Percentiles rank a stretch among this genome's conserved stretches.
These are phyloP conservation scores for Cyberlindnera americana DNA, from an alignment of 805 yeast species.

Conservation along the genomic window DNA sequence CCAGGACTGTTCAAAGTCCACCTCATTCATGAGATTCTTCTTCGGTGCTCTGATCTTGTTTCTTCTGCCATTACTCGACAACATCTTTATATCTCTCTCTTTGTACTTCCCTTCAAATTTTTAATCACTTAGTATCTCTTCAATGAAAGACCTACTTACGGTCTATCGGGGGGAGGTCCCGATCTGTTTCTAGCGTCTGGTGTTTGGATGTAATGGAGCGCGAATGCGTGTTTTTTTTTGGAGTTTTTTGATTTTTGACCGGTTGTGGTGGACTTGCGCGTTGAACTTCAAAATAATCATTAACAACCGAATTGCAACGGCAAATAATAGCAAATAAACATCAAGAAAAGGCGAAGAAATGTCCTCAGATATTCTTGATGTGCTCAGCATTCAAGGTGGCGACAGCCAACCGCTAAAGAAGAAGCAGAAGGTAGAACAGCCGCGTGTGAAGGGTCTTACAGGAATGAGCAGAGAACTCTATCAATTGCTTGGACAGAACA, in stretches of 20 bases:
- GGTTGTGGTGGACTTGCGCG: too few relatives aligned
- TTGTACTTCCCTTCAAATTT: too few relatives aligned
- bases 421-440: constrained; percentile 30
- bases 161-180: neutral
- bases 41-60: constrained; percentile 64
- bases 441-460: constrained; percentile 31
- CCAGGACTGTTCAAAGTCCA: constrained; percentile 71
- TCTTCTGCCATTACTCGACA: constrained; percentile 38
- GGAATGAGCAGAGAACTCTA: constrained; percentile 91
- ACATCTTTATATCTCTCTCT: constrained; percentile 5
- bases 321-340: neutral
- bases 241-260: too few relatives aligned
- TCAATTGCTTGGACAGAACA: constrained; percentile 83
- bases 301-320: neutral
- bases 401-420: constrained; percentile 28
- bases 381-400: constrained; percentile 56
- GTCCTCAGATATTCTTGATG: constrained; percentile 71
- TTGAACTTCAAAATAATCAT: too few relatives aligned
- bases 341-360: constrained; percentile 7
- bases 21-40: constrained; percentile 33
- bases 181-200: neutral
- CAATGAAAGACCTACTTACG: too few relatives aligned
- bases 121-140: too few relatives aligned
- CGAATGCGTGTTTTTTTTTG: too few relatives aligned
- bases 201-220: neutral